A percentile compares a stretch with the other conserved stretches of the same genome.
phyloP scores from a whole-genome alignment of 1,284 basidiomycete genomes.

The Trichosporon ovoides region DNA sequence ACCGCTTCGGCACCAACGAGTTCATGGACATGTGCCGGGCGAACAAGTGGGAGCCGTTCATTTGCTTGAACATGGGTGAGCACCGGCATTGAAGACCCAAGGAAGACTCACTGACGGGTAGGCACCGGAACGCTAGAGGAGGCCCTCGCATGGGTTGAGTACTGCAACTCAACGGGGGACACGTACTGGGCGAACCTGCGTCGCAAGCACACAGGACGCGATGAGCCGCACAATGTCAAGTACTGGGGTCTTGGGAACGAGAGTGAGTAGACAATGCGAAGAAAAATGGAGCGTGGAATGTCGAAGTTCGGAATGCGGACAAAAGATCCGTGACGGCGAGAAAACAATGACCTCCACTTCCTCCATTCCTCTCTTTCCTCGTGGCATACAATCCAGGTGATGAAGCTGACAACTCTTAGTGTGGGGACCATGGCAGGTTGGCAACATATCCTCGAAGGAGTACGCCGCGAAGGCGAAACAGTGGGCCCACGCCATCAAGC shows the following conservation, averaged over 20 bases:
- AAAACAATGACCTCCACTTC: no score
- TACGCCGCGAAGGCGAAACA: constrained; percentile 58
- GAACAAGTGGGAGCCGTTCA: constrained; percentile 53
- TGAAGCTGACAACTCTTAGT: constrained; percentile 34
- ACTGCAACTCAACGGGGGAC: constrained; percentile 54
- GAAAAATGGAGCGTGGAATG: no score
- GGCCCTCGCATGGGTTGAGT: constrained; percentile 61
- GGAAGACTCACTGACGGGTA: background rate
- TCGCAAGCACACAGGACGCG: constrained; percentile 56
- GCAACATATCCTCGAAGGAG: constrained; percentile 57
- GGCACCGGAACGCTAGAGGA: constrained; percentile 59
- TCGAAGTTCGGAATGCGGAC: no score
- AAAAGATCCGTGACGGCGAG: no score
- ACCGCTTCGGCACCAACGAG: constrained; percentile 59
- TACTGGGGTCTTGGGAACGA: constrained; percentile 49
- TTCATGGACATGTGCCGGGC: constrained; percentile 39
- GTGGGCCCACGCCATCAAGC: constrained; percentile 59
- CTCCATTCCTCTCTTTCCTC: background rate
- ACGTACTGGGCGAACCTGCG: constrained; percentile 55
- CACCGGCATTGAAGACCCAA: background rate
- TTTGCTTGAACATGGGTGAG: constrained; percentile 53
- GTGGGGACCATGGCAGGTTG: constrained; percentile 62
- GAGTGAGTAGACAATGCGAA: constrained; percentile 24
- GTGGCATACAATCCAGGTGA: background rate
- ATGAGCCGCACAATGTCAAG: constrained; percentile 56